Evolutionary conservation across 805 yeast species (phyloP), one percentile per base, ranked within the genome.

Genomic region (Metschnikowia borealis): DNA sequence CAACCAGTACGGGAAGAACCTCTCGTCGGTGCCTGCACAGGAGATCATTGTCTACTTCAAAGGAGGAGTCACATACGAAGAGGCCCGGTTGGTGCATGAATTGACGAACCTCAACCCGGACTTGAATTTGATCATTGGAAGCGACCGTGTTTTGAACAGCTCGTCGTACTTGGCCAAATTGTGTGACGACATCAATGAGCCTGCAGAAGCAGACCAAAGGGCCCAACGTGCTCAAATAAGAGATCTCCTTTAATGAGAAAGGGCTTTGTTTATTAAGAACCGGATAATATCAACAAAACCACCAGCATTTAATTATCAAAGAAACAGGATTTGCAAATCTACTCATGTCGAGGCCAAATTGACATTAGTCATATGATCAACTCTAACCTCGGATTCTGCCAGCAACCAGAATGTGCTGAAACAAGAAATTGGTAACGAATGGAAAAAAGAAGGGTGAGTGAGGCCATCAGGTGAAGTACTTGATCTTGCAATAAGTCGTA

Each of bases 61-160:
- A 46, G 98, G 97, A 5, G 99, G 99, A 14, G 85, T 80, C 2
- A 92, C 98, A 1, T 89, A 82, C 63, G 98, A 92, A 66, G 99
- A 94, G 65, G 88, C 96, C 0, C 79, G 97, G 54, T 68, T 90
- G 21, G 82, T 91, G 4, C 82, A 86, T 48, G 87, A 89, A 53
- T 74, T 90, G 54, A 84, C 85, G 61, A 68, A 68, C 29, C 71
- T 80, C 21, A 76, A 73, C 47, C 79, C 78, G 34, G 81, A 80
- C 8, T 75, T 87, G 41, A 80, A 89, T 55, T 73, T 88, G 14
- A 75, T 89, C 1, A 69, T 91, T n/a, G 99, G 99, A 7, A 90
- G 97, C 26, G 75, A 72, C 51, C 47, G 46, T 20, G 56, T 72
- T 13, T 49, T 72, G 47, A 74, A 70, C 51, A 70, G 75, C 59